Conservation (phyloP, 495 filamentous ascomycete species). For the Eremomyces bilateralis region DNA sequence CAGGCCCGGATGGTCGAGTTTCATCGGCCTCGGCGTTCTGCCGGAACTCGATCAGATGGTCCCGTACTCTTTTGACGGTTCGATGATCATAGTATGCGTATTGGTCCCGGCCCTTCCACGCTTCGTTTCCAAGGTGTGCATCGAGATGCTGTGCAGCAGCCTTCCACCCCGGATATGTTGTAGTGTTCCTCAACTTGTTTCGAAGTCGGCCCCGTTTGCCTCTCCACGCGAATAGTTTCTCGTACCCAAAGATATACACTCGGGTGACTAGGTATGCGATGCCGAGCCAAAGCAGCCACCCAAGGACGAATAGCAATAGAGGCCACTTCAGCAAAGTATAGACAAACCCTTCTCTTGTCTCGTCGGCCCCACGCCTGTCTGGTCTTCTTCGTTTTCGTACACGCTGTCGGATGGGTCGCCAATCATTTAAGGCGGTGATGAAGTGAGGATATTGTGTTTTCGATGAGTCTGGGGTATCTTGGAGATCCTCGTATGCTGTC, state of each 20-base stretch:
- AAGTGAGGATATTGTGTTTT: too few species aligned
- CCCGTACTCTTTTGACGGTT: constrained; percentile 53
- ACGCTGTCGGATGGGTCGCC: constrained; percentile 22
- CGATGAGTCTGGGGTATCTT: constrained; percentile 1
- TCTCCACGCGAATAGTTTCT: constrained; percentile 54
- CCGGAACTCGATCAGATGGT: constrained; percentile 44
- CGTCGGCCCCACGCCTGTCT: constrained; percentile 38
- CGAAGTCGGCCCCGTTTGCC: constrained; percentile 50
- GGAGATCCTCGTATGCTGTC: constrained; percentile 19
- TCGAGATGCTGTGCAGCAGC: constrained; percentile 58
- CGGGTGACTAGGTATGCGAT: constrained; percentile 62
- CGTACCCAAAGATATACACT: constrained; percentile 73
- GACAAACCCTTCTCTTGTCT: constrained; percentile 81
- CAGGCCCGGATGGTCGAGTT: constrained; percentile 3
- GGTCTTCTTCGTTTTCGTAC: constrained; percentile 17
- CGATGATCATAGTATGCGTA: constrained; percentile 88
- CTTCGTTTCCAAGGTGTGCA: constrained; percentile 54
- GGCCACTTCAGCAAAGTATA: constrained; percentile 86
- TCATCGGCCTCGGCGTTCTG: constrained; percentile 34
- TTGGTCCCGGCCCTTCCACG: constrained; percentile 71
- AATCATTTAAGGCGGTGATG: constrained; percentile 26
- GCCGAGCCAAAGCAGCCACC: constrained; percentile 52
- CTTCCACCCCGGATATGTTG: constrained; percentile 65
- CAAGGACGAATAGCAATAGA: constrained; percentile 50
- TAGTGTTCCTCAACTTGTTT: constrained; percentile 42